These are phyloP conservation scores for Saccharum hybrid DNA, from an alignment of 202 grass and related monocot genomes.

Conservation along the genomic window DNA sequence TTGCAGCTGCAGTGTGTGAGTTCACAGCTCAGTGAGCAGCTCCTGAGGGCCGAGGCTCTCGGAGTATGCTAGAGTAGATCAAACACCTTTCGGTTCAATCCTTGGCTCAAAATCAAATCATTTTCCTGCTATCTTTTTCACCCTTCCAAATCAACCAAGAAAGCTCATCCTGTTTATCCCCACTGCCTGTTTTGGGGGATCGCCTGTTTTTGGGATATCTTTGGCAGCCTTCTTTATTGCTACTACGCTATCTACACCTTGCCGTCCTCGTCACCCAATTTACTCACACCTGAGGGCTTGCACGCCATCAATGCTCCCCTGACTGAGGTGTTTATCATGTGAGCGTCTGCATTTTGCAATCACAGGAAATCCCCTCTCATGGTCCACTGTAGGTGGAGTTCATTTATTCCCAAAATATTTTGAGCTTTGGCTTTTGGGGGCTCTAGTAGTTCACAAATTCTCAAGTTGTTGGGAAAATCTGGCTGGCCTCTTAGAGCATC, in stretches of 20 bases:
- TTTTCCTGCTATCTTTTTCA: slow-evolving; percentile 13
- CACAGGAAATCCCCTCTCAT: slow-evolving; percentile 44
- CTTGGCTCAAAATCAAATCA: not conserved
- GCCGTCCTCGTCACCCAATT: slow-evolving; percentile 40
- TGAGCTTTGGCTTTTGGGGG: slow-evolving; percentile 3
- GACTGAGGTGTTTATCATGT: slow-evolving; percentile 35
- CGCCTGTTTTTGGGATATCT: not conserved
- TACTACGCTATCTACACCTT: slow-evolving; percentile 6
- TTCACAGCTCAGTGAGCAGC: not conserved
- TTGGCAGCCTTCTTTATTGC: slow-evolving; percentile 40
- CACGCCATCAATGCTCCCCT: slow-evolving; percentile 44
- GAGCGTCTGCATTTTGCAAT: slow-evolving; percentile 36
- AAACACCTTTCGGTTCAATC: slow-evolving; percentile 26
- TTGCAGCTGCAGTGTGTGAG: not conserved
- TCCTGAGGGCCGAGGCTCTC: not conserved
- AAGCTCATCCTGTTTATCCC: slow-evolving; percentile 24
- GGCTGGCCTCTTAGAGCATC: not conserved
- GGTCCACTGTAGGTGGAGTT: slow-evolving; percentile 43
- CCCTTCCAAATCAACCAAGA: slow-evolving; percentile 38
- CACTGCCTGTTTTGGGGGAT: not conserved
- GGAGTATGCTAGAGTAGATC: slow-evolving; percentile 43
- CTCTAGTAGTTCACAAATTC: slow-evolving; percentile 21
- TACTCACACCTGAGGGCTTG: slow-evolving; percentile 35
- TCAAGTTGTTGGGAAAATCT: slow-evolving; percentile 10
- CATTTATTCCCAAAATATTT: slow-evolving; percentile 57